Base-by-base conservation (phyloP, 352 stramenopile species). In the Phytopythium montanum region DNA sequence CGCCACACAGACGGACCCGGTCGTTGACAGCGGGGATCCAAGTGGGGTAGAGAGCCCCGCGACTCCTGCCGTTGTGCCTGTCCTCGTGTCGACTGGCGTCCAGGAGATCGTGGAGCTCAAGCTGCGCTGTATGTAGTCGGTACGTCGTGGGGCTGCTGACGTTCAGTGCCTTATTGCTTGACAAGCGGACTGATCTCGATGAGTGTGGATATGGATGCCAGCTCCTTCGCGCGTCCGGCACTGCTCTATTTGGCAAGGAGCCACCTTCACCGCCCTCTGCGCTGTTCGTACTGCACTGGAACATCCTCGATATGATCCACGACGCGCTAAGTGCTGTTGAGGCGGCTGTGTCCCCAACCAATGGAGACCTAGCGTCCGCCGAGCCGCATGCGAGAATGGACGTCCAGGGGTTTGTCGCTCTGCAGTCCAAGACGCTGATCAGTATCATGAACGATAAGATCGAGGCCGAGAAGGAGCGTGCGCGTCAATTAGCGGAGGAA, bases 381-480 rank as follows among this genome's bases (percentile, higher is more conserved):
- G 14, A 2, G 8, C 10, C 42, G 42, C 42, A 8, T 6, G 0
- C 42, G 8, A 49, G 19, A 3, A 29, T 23, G n/a, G 21, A 19
- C 7, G 3, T 49, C 2, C 21, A 49, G 42, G 9, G 29, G 5
- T 49, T 49, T 31, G 42, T 49, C 5, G 7, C 9, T 7, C 21
- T 49, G 42, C 42, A 49, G 21, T 29, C n/a, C 21, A 49, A 49
- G 21, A 29, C 21, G n/a, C n/a, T 49, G 42, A 12, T 29, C 8
- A 49, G 42, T 10, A 49, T 49, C 14, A 12, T 49, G n/a, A 12
- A 49, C 42, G 42, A 49, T n/a, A 49, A 49, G 21, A 21, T 49
- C 3, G 42, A 5, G 4, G 21, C n/a, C 14, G 42, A n/a, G 8
- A 28, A 49, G 21, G 42, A 49, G 10, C n/a, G 10, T 4, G 16